Conservation (phyloP, 2,329 filamentous ascomycete genomes). For the Parastagonospora avenae region DNA sequence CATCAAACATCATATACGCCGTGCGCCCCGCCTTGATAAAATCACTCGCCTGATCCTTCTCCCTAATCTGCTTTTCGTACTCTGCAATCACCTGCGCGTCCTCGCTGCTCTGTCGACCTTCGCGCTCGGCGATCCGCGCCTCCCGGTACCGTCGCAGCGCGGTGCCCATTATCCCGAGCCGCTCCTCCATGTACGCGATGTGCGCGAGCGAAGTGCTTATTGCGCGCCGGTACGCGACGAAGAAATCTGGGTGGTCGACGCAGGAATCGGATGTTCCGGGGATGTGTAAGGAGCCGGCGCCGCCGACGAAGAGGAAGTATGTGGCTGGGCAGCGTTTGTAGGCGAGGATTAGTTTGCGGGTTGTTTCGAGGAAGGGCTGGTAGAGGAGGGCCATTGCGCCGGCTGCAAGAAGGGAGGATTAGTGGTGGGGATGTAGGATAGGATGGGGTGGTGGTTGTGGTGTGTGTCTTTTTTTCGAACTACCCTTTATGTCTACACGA, state of each 20-base stretch:
- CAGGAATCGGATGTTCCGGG: constrained; percentile 25
- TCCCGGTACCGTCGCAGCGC: constrained; percentile 31
- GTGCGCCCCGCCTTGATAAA: constrained; percentile 43
- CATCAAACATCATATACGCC: constrained; percentile 46
- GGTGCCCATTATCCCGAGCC: constrained; percentile 37
- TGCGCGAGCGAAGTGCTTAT: constrained; percentile 42
- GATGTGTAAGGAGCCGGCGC: constrained; percentile 39
- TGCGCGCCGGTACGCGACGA: constrained; percentile 42
- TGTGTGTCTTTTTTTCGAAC: too few relatives aligned
- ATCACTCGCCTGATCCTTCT: constrained; percentile 31
- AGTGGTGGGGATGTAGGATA: too few relatives aligned
- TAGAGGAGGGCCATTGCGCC: constrained; percentile 36
- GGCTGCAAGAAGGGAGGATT: not conserved
- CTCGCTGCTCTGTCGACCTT: constrained; percentile 18
- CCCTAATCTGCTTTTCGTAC: constrained; percentile 29
- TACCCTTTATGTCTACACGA: too few relatives aligned
- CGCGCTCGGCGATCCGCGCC: constrained; percentile 27
- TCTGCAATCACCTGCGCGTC: constrained; percentile 19
- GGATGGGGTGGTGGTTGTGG: too few relatives aligned
- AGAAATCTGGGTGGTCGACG: constrained; percentile 42
- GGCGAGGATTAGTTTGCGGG: constrained; percentile 41
- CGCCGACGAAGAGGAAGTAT: constrained; percentile 45
- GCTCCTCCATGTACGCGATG: constrained; percentile 43
- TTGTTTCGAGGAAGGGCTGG: constrained; percentile 43
- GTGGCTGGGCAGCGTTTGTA: constrained; percentile 28